These are phyloP conservation scores for Beauveria scarabaeidicola DNA, from an alignment of 2,329 filamentous ascomycete species.

Conservation along the genomic window DNA sequence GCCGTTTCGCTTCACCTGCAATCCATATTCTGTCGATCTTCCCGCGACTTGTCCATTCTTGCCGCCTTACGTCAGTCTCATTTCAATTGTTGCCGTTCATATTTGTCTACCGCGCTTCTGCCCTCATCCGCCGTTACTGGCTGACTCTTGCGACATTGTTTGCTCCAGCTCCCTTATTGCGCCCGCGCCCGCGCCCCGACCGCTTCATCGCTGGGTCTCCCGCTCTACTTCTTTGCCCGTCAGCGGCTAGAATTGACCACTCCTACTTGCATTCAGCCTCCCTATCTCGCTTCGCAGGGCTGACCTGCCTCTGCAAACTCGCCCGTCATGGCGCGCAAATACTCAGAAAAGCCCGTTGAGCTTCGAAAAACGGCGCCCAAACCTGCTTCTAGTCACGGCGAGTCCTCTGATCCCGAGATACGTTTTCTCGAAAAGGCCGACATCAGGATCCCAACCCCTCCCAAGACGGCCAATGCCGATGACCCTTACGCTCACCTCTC, in stretches of 20 bases:
- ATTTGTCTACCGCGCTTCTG: background rate
- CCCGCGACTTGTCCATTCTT: background rate
- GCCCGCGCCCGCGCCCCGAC: background rate
- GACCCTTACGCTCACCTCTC: constrained; percentile 56
- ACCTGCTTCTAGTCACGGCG: constrained; percentile 28
- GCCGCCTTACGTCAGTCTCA: background rate
- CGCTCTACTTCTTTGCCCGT: background rate
- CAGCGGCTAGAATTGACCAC: background rate
- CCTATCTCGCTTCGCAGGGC: background rate
- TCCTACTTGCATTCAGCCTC: background rate
- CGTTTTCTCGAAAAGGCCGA: constrained; percentile 33
- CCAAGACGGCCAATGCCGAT: constrained; percentile 30
- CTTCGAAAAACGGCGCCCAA: constrained; percentile 15
- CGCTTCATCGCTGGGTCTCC: background rate
- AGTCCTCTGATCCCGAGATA: constrained; percentile 23
- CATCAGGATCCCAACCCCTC: constrained; percentile 29
- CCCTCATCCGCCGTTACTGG: background rate
- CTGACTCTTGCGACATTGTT: background rate
- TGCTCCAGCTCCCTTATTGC: background rate
- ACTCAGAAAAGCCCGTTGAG: background rate
- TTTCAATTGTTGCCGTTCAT: background rate
- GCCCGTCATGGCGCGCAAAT: constrained; percentile 14
- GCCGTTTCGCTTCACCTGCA: constrained; percentile 4
- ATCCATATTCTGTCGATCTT: background rate
- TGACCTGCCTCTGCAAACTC: background rate